These are phyloP conservation scores for Gloeostereum incarnatum DNA, from an alignment of 768 basidiomycete species.

Conservation along the genomic window DNA sequence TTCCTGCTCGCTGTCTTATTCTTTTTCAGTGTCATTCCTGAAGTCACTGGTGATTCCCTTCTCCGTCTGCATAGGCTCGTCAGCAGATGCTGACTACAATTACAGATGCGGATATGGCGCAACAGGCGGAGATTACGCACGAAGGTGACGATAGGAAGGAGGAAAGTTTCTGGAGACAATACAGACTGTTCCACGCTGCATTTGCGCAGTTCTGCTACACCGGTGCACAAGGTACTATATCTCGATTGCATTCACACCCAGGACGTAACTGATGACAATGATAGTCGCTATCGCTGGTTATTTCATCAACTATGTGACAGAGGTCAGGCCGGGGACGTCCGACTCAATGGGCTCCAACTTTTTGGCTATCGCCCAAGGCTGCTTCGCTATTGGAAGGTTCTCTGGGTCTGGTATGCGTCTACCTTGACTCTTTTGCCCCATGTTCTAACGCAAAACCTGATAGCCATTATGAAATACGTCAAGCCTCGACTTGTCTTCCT, in stretches of 20 bases:
- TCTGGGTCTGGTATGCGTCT: slow-evolving; percentile 17
- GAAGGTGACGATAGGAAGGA: slow-evolving; percentile 16
- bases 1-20: slow-evolving; percentile 21
- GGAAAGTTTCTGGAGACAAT: slow-evolving; percentile 18
- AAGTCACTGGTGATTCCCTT: slow-evolving; percentile 18
- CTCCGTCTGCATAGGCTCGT: neutral
- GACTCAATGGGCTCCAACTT: slow-evolving; percentile 19
- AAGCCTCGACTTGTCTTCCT: slow-evolving; percentile 20
- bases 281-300: slow-evolving; percentile 23
- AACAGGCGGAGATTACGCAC: slow-evolving; percentile 23
- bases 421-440: neutral
- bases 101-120: slow-evolving; percentile 22
- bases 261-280: neutral
- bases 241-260: neutral
- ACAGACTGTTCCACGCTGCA: slow-evolving; percentile 20
- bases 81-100: neutral
- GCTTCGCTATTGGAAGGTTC: slow-evolving; percentile 21
- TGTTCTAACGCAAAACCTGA: neutral
- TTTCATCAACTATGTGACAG: slow-evolving; percentile 24
- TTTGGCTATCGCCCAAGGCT: slow-evolving; percentile 22
- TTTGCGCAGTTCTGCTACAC: slow-evolving; percentile 23
- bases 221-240: slow-evolving; percentile 19
- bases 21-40: slow-evolving; percentile 22
- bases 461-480: slow-evolving; percentile 19
- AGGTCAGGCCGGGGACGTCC: slow-evolving; percentile 15